Evolutionary conservation across 164 flowering plant species (phyloP).

Genomic region (Litsea cubeba): DNA sequence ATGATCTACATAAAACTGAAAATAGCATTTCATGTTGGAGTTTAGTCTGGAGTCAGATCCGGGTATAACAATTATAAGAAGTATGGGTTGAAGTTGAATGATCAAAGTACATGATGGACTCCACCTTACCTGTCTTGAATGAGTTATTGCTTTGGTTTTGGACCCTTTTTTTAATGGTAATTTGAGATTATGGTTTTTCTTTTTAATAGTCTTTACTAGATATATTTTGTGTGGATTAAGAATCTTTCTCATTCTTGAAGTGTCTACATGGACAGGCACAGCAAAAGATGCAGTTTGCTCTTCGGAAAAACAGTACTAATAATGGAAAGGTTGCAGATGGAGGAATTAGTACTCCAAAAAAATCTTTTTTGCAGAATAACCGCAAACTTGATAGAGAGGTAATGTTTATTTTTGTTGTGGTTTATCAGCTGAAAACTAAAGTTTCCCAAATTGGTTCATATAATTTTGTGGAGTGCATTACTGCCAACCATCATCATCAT

Average conservation of each 20-base stretch:
- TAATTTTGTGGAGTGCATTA: neutral
- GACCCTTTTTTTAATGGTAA: no score
- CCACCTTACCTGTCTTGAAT: no score
- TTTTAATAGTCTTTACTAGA: no score
- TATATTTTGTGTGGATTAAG: no score
- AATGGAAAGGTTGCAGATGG: constrained; percentile 18
- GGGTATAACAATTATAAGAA: no score
- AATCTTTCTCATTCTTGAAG: neutral
- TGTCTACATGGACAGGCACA: constrained; percentile 23
- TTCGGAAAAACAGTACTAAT: constrained; percentile 22
- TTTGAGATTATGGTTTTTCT: no score
- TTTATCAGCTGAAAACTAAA: constrained; percentile 7
- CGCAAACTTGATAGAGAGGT: constrained; percentile 23
- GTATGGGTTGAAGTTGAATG: no score
- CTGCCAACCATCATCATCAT: neutral
- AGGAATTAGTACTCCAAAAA: constrained; percentile 22
- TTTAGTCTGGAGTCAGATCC: no score
- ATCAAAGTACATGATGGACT: no score
- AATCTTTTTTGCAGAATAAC: constrained; percentile 16
- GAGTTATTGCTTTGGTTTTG: no score
- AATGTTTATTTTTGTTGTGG: constrained; percentile 1
- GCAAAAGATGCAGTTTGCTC: constrained; percentile 38
- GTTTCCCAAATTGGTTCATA: neutral
- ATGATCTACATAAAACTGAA: no score
- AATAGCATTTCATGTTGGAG: no score